A percentile compares a stretch with the other conserved stretches of the same genome.
phyloP scores from a whole-genome alignment of 192 early-diverging fungal genomes.

The Backusella sp. region DNA sequence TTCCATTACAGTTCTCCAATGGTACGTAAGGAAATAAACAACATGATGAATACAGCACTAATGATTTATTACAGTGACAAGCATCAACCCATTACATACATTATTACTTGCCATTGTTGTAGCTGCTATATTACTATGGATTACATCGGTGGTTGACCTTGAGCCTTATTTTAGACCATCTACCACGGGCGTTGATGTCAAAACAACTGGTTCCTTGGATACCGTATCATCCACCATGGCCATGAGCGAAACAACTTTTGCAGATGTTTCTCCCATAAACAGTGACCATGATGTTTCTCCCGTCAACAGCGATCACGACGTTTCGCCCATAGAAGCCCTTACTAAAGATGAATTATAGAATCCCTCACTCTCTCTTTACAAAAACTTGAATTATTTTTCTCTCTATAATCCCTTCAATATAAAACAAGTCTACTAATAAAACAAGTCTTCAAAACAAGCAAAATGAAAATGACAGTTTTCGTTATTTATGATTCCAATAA shows the following conservation, averaged over 20 bases:
- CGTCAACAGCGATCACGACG: not conserved
- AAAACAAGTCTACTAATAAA: not conserved
- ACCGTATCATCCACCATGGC: not conserved
- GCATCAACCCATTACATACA: conserved; percentile 26
- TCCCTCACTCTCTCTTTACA: too few species aligned
- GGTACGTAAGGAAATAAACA: conserved; percentile 1
- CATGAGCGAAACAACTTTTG: not conserved
- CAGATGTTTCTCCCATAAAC: not conserved
- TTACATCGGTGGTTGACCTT: not conserved
- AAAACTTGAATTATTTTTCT: not conserved
- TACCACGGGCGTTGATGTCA: not conserved
- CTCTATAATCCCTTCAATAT: not conserved
- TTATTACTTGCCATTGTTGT: conserved; percentile 17
- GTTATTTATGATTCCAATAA: too few species aligned
- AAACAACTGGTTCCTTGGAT: not conserved
- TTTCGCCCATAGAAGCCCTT: not conserved
- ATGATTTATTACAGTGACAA: not conserved
- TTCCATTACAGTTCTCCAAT: conserved; percentile 50
- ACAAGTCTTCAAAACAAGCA: not conserved
- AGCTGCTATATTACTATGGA: conserved; percentile 1
- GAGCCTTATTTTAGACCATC: not conserved
- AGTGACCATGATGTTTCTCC: not conserved
- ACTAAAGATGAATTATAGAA: not conserved
- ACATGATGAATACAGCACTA: not conserved
- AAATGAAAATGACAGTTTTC: too few species aligned